phyloP scores from a whole-genome alignment of 2,329 filamentous ascomycete genomes.

The Fusarium setosum region DNA sequence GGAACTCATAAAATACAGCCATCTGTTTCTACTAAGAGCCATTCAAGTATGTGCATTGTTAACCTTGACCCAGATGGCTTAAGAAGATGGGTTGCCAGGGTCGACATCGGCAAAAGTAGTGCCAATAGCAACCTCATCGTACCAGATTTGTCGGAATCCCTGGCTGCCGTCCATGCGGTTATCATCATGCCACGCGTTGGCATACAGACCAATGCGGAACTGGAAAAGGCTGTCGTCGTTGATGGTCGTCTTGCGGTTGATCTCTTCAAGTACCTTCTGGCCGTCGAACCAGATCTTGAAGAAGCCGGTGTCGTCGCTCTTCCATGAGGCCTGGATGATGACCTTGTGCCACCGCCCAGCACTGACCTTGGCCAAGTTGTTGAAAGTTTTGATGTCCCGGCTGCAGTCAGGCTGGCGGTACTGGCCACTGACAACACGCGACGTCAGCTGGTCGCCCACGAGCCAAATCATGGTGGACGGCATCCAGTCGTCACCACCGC shows the following conservation, averaged over 20 bases:
- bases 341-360: slow-evolving; percentile 60
- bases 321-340: slow-evolving; percentile 58
- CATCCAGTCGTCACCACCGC: slow-evolving; percentile 58
- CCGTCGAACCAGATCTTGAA: slow-evolving; percentile 62
- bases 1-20: too few relatives aligned
- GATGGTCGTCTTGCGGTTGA: slow-evolving; percentile 56
- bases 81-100: slow-evolving; percentile 8
- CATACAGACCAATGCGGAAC: slow-evolving; percentile 61
- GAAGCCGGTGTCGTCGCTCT: slow-evolving; percentile 54
- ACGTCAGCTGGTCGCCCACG: slow-evolving; percentile 54
- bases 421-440: slow-evolving; percentile 49
- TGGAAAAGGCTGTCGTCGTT: slow-evolving; percentile 56
- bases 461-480: slow-evolving; percentile 61
- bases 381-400: slow-evolving; percentile 30
- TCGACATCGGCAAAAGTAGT: slow-evolving; percentile 47
- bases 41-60: too few relatives aligned
- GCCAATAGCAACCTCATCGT: slow-evolving; percentile 59
- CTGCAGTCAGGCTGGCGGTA: slow-evolving; percentile 42
- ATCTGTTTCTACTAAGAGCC: too few relatives aligned
- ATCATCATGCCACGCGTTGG: slow-evolving; percentile 61
- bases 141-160: slow-evolving; percentile 59
- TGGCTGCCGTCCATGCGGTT: slow-evolving; percentile 53
- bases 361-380: slow-evolving; percentile 51
- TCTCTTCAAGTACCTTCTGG: slow-evolving; percentile 53
- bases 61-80: too few relatives aligned